Conservation (phyloP, 441 rosid genomes). For the Daphne laureola region DNA sequence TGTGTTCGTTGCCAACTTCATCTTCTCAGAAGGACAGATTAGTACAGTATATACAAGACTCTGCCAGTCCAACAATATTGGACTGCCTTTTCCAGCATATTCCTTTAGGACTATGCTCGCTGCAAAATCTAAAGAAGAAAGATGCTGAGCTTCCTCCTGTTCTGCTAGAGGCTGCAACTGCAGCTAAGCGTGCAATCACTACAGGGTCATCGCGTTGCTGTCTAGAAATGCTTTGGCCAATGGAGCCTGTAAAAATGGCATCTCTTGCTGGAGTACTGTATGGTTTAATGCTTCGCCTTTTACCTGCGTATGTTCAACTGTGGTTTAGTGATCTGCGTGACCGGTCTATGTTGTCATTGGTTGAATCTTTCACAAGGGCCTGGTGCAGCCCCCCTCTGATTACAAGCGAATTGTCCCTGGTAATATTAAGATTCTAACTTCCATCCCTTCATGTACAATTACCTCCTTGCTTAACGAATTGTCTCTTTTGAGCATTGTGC, state of each 20-base stretch:
- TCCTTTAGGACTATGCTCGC: conserved; percentile 49
- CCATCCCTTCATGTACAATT: too few species aligned
- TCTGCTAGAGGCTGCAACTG: conserved; percentile 56
- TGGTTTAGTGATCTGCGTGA: conserved; percentile 91
- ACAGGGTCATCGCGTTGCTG: conserved; percentile 57
- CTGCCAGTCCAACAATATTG: conserved; percentile 51
- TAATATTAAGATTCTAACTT: conserved; percentile 11
- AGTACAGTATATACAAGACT: conserved; percentile 79
- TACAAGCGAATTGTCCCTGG: conserved; percentile 85
- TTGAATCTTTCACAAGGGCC: conserved; percentile 80
- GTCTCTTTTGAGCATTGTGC: too few species aligned
- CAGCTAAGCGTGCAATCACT: conserved; percentile 57
- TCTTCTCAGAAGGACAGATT: conserved; percentile 61
- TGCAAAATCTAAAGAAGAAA: conserved; percentile 63
- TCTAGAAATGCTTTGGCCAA: conserved; percentile 83
- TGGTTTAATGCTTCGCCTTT: conserved; percentile 78
- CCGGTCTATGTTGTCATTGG: conserved; percentile 52
- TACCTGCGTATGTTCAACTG: conserved; percentile 91
- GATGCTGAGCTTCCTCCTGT: conserved; percentile 56
- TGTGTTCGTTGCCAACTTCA: conserved; percentile 56
- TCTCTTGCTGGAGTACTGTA: conserved; percentile 80
- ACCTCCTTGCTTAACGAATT: too few species aligned
- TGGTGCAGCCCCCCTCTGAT: conserved; percentile 95
- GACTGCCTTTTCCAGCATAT: conserved; percentile 94
- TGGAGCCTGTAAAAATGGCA: conserved; percentile 55